phyloP scores from a whole-genome alignment of 2,329 filamentous ascomycete species.

The Fusarium citri region DNA sequence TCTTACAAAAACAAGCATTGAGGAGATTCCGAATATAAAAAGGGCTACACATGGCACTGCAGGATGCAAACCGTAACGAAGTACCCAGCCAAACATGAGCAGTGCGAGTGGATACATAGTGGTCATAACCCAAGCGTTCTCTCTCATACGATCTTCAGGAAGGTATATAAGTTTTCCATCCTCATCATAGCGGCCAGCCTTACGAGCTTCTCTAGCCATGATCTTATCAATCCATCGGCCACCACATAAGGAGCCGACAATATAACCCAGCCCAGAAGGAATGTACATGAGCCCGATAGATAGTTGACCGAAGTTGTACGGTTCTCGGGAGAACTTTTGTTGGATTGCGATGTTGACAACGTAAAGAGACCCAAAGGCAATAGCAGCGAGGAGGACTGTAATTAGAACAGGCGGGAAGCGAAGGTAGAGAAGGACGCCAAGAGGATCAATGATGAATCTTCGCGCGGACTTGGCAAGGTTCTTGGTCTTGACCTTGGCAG shows the following conservation, averaged over 20 bases:
- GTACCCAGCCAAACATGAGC: constrained; percentile 82
- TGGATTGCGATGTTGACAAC: constrained; percentile 83
- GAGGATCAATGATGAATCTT: constrained; percentile 76
- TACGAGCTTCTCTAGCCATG: constrained; percentile 81
- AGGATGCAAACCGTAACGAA: constrained; percentile 73
- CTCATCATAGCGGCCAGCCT: constrained; percentile 74
- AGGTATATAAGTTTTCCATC: constrained; percentile 73
- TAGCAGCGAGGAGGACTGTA: constrained; percentile 78
- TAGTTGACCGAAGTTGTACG: constrained; percentile 76
- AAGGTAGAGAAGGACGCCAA: constrained; percentile 77
- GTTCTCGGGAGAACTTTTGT: constrained; percentile 71
- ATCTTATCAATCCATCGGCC: constrained; percentile 84
- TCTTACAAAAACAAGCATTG: constrained; percentile 81
- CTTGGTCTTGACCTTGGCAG: constrained; percentile 67
- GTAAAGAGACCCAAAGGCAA: constrained; percentile 81
- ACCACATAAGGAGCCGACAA: constrained; percentile 74
- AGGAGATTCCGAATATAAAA: constrained; percentile 80
- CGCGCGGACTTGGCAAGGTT: constrained; percentile 65
- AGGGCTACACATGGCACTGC: constrained; percentile 71
- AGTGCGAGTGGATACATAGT: constrained; percentile 76
- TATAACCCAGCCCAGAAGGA: constrained; percentile 79
- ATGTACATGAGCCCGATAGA: constrained; percentile 82
- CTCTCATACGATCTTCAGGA: constrained; percentile 84
- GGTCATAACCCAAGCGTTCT: constrained; percentile 83
- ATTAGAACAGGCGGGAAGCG: constrained; percentile 78